Conservation (phyloP, 2,329 filamentous ascomycete genomes). For the Alternaria brassicae region DNA sequence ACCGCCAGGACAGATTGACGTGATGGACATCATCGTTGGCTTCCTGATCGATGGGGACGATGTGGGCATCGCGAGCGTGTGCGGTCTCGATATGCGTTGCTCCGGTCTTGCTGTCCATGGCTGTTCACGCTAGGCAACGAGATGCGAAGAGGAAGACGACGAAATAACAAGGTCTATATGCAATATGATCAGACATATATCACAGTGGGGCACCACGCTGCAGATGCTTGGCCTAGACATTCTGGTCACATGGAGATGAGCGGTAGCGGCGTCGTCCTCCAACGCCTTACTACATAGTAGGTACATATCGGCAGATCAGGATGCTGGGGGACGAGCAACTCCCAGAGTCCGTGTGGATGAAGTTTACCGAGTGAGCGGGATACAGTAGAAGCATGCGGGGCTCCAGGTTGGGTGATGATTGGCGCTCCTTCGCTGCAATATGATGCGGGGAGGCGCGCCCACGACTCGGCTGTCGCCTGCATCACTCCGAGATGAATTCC, state of each 20-base stretch:
- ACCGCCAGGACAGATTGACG: conserved; percentile 62
- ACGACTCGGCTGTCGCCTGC: not conserved
- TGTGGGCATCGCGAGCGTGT: conserved; percentile 18
- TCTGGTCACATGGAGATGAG: not conserved
- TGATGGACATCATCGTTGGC: conserved; percentile 46
- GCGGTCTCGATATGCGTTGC: conserved; percentile 22
- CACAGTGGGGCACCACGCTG: not conserved
- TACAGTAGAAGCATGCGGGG: conserved; percentile 23
- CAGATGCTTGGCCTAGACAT: conserved; percentile 1
- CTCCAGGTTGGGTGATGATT: conserved; percentile 15
- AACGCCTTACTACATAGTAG: too few relatives aligned
- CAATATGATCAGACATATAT: not conserved
- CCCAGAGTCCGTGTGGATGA: conserved; percentile 10
- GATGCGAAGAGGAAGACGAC: not conserved
- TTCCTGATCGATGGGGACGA: conserved; percentile 40
- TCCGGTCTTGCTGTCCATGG: conserved; percentile 32
- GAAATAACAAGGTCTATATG: not conserved
- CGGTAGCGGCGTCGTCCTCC: not conserved
- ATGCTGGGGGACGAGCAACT: conserved; percentile 2
- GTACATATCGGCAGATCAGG: conserved; percentile 24
- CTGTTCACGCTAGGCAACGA: not conserved
- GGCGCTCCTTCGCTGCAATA: not conserved
- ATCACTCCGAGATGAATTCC: not conserved
- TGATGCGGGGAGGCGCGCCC: conserved; percentile 8
- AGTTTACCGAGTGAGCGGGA: conserved; percentile 9